Evolutionary conservation across 2,329 filamentous ascomycete genomes (phyloP).

Genomic region (Colletotrichum falcatum): DNA sequence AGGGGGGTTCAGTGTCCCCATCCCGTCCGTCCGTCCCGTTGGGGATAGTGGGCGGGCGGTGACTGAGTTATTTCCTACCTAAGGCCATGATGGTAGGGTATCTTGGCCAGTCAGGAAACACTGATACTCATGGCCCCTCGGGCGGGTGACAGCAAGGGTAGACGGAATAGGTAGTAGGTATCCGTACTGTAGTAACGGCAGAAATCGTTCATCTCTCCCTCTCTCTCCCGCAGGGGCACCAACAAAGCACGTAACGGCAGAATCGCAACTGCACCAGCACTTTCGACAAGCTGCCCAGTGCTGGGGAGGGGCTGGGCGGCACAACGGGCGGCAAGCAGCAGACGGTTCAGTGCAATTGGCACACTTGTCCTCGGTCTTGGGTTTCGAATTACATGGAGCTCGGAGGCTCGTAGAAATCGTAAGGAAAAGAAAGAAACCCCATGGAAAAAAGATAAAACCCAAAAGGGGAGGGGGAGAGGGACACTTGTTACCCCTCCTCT

Average conservation of each 20-base stretch:
- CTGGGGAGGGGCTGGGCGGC: neutral
- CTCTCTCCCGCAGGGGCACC: neutral
- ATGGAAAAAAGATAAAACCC: neutral
- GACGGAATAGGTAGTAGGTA: neutral
- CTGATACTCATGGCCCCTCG: conserved; percentile 3
- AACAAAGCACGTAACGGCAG: conserved; percentile 2
- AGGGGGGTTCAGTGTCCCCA: neutral
- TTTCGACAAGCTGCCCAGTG: neutral
- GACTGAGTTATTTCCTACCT: conserved; percentile 17
- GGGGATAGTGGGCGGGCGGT: conserved; percentile 14
- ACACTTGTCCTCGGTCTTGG: neutral
- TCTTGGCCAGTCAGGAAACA: conserved; percentile 13
- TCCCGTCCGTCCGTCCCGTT: neutral
- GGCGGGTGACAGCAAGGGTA: neutral
- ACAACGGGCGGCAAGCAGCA: neutral
- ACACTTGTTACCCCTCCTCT: conserved; percentile 18
- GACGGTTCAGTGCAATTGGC: neutral
- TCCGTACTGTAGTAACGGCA: conserved; percentile 1
- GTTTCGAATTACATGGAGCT: neutral
- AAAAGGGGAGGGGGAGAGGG: neutral
- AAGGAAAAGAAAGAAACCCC: no score
- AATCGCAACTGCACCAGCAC: neutral
- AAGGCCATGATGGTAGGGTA: conserved; percentile 11
- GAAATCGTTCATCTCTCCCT: conserved; percentile 4
- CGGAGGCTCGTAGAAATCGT: neutral